phyloP scores from a whole-genome alignment of 2,329 filamentous ascomycete genomes.

The Alternaria tenuissima region DNA sequence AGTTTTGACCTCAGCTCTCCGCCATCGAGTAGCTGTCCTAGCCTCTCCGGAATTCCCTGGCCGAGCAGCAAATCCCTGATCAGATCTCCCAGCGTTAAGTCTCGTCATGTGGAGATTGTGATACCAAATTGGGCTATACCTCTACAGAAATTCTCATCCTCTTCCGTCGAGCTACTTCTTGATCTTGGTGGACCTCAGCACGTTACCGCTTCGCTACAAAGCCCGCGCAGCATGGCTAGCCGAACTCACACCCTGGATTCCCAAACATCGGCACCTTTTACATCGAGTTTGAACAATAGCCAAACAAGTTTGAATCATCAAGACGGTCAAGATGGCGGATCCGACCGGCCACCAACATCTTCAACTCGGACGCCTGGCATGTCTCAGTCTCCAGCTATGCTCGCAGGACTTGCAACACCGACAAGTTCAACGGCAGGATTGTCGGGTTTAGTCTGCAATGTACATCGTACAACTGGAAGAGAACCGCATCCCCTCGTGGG shows the following conservation, averaged over 20 bases:
- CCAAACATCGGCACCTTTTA: constrained; percentile 54
- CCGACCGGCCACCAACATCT: constrained; percentile 45
- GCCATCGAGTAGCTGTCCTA: constrained; percentile 40
- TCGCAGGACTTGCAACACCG: constrained; percentile 48
- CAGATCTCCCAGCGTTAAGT: constrained; percentile 42
- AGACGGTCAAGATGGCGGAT: constrained; percentile 53
- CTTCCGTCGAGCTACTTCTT: constrained; percentile 40
- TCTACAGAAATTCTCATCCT: constrained; percentile 49
- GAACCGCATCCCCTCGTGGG: constrained; percentile 93
- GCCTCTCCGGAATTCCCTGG: constrained; percentile 38
- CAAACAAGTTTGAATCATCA: constrained; percentile 56
- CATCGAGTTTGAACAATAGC: constrained; percentile 56
- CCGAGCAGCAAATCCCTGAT: constrained; percentile 41
- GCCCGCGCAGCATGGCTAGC: constrained; percentile 55
- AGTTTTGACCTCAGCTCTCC: constrained; percentile 46
- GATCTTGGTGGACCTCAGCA: constrained; percentile 26
- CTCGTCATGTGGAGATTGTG: constrained; percentile 60
- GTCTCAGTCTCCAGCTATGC: constrained; percentile 54
- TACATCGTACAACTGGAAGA: constrained; percentile 83
- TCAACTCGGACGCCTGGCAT: constrained; percentile 55
- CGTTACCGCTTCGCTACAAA: constrained; percentile 32
- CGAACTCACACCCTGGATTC: constrained; percentile 59
- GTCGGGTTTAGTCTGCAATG: constrained; percentile 73
- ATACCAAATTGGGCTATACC: constrained; percentile 57
- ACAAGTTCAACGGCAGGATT: constrained; percentile 64